Conservation (phyloP, 1,284 basidiomycete species). For the Ustilago lituana region DNA sequence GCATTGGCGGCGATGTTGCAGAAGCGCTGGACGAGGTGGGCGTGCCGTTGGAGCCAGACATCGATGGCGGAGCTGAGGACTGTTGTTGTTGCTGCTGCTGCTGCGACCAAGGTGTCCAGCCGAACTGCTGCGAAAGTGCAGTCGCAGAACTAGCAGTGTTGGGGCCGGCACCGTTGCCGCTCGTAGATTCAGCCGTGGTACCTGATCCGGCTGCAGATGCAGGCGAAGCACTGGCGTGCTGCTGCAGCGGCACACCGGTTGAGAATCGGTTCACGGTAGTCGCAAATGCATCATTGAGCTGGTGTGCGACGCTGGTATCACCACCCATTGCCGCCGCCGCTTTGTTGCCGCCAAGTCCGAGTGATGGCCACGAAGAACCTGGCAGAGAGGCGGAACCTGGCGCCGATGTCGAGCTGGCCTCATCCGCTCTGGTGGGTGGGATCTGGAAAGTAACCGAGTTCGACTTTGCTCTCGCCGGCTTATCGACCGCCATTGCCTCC, state of each 20-base stretch:
- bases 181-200: not conserved
- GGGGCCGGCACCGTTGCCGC: too few species aligned
- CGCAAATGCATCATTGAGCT: slow-evolving; percentile 34
- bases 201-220: slow-evolving; percentile 1
- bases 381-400: slow-evolving; percentile 15
- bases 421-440: not conserved
- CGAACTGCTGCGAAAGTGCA: not conserved
- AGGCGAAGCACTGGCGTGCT: not conserved
- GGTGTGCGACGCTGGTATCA: slow-evolving; percentile 13
- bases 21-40: slow-evolving; percentile 17
- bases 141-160: not conserved
- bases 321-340: not conserved
- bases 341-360: not conserved
- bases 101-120: slow-evolving; percentile 13
- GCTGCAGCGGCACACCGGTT: slow-evolving; percentile 18
- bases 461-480: slow-evolving; percentile 18
- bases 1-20: slow-evolving; percentile 21
- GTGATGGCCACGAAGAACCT: slow-evolving; percentile 12
- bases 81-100: slow-evolving; percentile 7
- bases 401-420: slow-evolving; percentile 5
- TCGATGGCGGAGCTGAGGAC: slow-evolving; percentile 25
- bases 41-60: slow-evolving; percentile 28
- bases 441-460: slow-evolving; percentile 30
- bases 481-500: slow-evolving; percentile 30
- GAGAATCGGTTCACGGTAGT: slow-evolving; percentile 24